Evolutionary conservation across 306 rosid species (phyloP), one percentile per base, ranked within the genome.

Genomic region (Acacia melanoxylon): DNA sequence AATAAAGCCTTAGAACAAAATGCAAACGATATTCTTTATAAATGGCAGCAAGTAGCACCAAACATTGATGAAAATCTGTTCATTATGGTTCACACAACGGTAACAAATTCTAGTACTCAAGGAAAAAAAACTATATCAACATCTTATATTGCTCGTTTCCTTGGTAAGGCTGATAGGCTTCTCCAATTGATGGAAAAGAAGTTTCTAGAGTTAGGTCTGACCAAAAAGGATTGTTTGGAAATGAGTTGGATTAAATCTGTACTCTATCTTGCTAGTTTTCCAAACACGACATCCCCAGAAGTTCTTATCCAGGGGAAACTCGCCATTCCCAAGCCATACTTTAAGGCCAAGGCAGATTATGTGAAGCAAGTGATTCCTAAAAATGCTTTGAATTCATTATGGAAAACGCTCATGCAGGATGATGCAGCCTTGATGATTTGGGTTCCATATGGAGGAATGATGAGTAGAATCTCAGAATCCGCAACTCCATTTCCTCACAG

Each of bases 401-500:
- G 19, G 52, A 48, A 48, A 12, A 12, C 5, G 4, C 16, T 48
- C 16, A 1, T 48, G 17, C 17, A 48, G 52, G 52, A 48, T 12
- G 52, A 48, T 48, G 4, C 2, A 0, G 76, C 89, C 0, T 1
- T 81, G 1, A 58, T 86, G 86, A 86, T 85, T 61, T 81, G 89
- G 88, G 83, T 81, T 3, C 93, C 94, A 2, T 92, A 78, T 74
- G 97, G 97, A 5, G 97, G 97, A 74, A 74, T 27, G 66, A 85
- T 92, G 97, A 71, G 86, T 11, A 82, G 73, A 58, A 82, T 92
- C 75, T 44, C 81, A 2, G 93, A 89, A 74, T 87, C 89, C 1
- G 86, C 78, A 41, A 92, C 67, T 9, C 93, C 97, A 63, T 92
- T 90, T 45, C 93, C 94, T 62, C 97, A 92, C 37, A 86, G 97